These are phyloP conservation scores for Yamadazyma membranifaciens DNA, from an alignment of 1,139 yeast genomes.

Conservation along the genomic window DNA sequence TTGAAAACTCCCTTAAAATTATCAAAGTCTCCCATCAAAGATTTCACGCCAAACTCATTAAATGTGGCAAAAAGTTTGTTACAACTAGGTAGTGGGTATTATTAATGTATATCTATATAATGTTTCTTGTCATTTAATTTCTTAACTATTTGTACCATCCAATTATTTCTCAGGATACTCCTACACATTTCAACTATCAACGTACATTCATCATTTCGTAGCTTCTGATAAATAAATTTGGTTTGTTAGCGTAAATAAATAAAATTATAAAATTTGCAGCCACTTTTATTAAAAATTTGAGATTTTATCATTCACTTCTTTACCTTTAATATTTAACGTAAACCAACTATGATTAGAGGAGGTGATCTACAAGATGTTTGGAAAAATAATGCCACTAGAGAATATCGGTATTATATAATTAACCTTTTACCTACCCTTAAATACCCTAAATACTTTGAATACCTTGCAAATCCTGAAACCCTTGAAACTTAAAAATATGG, in stretches of 20 bases:
- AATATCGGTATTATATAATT: not conserved
- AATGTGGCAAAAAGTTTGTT: slow-evolving; percentile 49
- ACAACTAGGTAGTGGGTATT: slow-evolving; percentile 35
- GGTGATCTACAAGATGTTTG: slow-evolving; percentile 69
- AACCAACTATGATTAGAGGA: slow-evolving; percentile 34
- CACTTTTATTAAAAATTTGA: not conserved
- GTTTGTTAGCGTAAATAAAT: too few relatives aligned
- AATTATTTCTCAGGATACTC: too few relatives aligned
- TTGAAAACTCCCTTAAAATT: slow-evolving; percentile 45
- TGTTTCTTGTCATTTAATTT: too few relatives aligned
- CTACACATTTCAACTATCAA: too few relatives aligned
- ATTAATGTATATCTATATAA: slow-evolving; percentile 8
- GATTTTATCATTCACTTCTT: not conserved
- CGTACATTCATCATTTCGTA: too few relatives aligned
- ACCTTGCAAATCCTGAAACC: too few relatives aligned
- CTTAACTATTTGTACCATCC: too few relatives aligned
- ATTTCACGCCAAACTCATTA: slow-evolving; percentile 48
- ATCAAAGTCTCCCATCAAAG: slow-evolving; percentile 25
- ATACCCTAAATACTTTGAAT: too few relatives aligned
- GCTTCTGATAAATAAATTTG: too few relatives aligned
- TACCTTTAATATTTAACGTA: not conserved
- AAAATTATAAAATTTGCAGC: too few relatives aligned
- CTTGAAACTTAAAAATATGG: too few relatives aligned
- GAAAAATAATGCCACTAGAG: slow-evolving; percentile 26
- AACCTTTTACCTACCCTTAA: not conserved